Conservation (phyloP, 257 asterid species). For the Oldenlandia corymbosa region DNA sequence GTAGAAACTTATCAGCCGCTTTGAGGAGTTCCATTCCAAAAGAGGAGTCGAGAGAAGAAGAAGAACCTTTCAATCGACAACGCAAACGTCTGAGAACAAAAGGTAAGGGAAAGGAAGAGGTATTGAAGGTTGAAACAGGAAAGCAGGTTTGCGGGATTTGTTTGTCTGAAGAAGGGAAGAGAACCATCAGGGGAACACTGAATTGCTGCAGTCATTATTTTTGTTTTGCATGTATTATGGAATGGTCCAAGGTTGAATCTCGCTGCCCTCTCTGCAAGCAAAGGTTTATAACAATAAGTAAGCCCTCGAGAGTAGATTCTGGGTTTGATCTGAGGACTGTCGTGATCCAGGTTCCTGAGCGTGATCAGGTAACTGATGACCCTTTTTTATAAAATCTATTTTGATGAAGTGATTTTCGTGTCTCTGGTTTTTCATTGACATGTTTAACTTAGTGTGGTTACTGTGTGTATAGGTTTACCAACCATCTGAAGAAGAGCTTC, state of each 20-base stretch:
- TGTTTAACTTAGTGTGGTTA: neutral
- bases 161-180: slow-evolving; percentile 77
- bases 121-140: slow-evolving; percentile 47
- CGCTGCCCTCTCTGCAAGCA: slow-evolving; percentile 96
- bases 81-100: slow-evolving; percentile 42
- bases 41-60: slow-evolving; percentile 25
- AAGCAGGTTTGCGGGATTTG: slow-evolving; percentile 91
- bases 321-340: slow-evolving; percentile 45
- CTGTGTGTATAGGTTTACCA: slow-evolving; percentile 62
- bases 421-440: neutral
- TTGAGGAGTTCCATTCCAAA: slow-evolving; percentile 44
- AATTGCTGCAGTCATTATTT: slow-evolving; percentile 86
- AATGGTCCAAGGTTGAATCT: slow-evolving; percentile 95
- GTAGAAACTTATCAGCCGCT: slow-evolving; percentile 31
- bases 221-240: slow-evolving; percentile 91
- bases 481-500: slow-evolving; percentile 93
- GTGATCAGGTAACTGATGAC: slow-evolving; percentile 65
- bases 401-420: neutral
- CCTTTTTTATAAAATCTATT: slow-evolving; percentile 5
- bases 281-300: slow-evolving; percentile 63
- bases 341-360: slow-evolving; percentile 65
- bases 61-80: slow-evolving; percentile 31
- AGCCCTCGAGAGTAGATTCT: slow-evolving; percentile 45
- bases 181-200: slow-evolving; percentile 60
- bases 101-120: slow-evolving; percentile 67